phyloP scores from a whole-genome alignment of 345 rosid species.

The Kandelia obovata region DNA sequence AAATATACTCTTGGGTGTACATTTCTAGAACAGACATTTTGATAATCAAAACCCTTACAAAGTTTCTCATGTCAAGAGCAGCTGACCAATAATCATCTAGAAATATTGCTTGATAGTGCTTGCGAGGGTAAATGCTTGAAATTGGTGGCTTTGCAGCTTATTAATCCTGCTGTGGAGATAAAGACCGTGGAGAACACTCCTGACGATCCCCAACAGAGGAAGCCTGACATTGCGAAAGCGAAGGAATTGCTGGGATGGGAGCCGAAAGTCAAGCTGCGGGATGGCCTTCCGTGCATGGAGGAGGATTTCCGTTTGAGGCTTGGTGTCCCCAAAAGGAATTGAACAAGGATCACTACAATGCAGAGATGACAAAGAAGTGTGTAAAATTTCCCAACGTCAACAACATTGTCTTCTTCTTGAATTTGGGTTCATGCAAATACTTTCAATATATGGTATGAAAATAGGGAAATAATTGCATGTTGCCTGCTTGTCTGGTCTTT shows the following conservation, averaged over 20 bases:
- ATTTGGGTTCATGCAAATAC: too few species aligned
- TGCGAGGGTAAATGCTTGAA: not conserved
- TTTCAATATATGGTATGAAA: too few species aligned
- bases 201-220: slow-evolving; percentile 87
- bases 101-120: too few species aligned
- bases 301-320: slow-evolving; percentile 80
- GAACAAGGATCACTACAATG: slow-evolving; percentile 8
- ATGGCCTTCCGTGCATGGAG: slow-evolving; percentile 91
- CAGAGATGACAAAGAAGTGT: not conserved
- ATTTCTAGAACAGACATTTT: too few species aligned
- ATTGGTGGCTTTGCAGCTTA: slow-evolving; percentile 39
- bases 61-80: too few species aligned
- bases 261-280: slow-evolving; percentile 74
- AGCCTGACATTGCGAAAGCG: slow-evolving; percentile 82
- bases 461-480: too few species aligned
- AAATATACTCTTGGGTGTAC: too few species aligned
- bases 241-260: slow-evolving; percentile 90
- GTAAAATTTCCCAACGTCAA: not conserved
- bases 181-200: slow-evolving; percentile 90
- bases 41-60: too few species aligned
- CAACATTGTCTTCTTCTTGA: not conserved
- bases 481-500: too few species aligned
- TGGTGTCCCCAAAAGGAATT: slow-evolving; percentile 44
- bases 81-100: too few species aligned
- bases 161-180: slow-evolving; percentile 73